Evolutionary conservation across 306 rosid genomes (phyloP).

Genomic region (Macrotyloma uniflorum): DNA sequence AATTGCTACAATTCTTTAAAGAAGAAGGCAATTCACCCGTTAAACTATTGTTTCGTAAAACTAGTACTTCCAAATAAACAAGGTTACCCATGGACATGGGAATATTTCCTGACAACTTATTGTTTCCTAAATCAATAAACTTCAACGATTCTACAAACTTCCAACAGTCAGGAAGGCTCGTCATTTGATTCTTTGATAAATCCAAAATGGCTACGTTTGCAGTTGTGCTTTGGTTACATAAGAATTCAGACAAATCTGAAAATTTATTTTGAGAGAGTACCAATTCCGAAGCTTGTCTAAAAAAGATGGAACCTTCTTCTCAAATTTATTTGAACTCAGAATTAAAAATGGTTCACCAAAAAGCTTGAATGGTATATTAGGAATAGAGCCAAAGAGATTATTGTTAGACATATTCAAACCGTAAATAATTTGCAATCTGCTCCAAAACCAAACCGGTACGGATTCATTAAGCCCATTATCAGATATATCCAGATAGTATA

Average conservation of each 20-base stretch:
- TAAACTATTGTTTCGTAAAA: slow-evolving; percentile 23
- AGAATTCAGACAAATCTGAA: not conserved
- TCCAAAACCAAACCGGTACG: not conserved
- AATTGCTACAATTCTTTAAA: not conserved
- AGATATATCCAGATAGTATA: not conserved
- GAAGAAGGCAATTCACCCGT: slow-evolving; percentile 29
- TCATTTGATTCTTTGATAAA: not conserved
- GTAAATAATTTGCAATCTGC: not conserved
- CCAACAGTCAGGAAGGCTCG: not conserved
- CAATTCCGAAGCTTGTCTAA: not conserved
- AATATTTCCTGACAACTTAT: slow-evolving; percentile 5
- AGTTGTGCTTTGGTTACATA: not conserved
- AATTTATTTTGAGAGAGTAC: not conserved
- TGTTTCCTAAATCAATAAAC: not conserved
- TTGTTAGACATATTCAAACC: not conserved
- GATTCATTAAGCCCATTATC: not conserved
- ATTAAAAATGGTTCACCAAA: no score
- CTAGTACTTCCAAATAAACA: not conserved
- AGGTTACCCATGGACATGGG: slow-evolving; percentile 27
- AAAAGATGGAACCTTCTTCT: not conserved
- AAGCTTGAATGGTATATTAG: no score
- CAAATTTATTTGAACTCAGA: not conserved
- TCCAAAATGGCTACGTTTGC: not conserved
- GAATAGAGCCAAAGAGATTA: not conserved
- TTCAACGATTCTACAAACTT: not conserved